phyloP scores from a whole-genome alignment of 176 grass and related monocot genomes.

The Melocanna baccifera region DNA sequence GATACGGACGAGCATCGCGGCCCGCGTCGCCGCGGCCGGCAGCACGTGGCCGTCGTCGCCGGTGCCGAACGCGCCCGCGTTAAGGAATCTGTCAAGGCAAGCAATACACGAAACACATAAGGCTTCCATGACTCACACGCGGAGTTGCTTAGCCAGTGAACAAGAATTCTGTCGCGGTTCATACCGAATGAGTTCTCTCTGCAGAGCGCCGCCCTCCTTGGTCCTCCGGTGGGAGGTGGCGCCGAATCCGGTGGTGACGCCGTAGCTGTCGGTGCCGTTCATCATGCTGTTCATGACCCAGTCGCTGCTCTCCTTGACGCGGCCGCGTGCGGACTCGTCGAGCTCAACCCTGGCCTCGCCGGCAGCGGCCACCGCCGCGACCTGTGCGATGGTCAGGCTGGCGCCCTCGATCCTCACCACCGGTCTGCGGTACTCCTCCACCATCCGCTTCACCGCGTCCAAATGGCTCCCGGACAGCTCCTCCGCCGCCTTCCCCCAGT shows the following conservation, averaged over 20 bases:
- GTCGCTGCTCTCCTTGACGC: slow-evolving; percentile 79
- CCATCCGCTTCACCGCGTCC: slow-evolving; percentile 73
- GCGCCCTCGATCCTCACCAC: slow-evolving; percentile 68
- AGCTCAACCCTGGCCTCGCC: slow-evolving; percentile 57
- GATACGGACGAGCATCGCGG: slow-evolving; percentile 87
- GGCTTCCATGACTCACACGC: not conserved
- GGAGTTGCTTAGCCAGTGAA: not conserved
- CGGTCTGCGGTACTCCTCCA: slow-evolving; percentile 56
- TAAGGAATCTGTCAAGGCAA: not conserved
- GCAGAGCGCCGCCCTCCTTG: slow-evolving; percentile 64
- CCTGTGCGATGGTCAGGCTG: slow-evolving; percentile 64
- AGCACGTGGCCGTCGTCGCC: slow-evolving; percentile 57
- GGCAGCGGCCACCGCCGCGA: slow-evolving; percentile 59
- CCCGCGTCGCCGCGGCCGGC: slow-evolving; percentile 50
- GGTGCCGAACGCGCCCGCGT: slow-evolving; percentile 60
- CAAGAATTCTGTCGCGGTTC: not conserved
- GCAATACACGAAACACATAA: not conserved
- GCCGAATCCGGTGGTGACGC: slow-evolving; percentile 85
- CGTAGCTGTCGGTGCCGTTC: slow-evolving; percentile 86
- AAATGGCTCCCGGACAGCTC: slow-evolving; percentile 56
- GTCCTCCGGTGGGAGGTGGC: slow-evolving; percentile 80
- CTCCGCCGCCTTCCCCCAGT: slow-evolving; percentile 60
- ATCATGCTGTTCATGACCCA: slow-evolving; percentile 86
- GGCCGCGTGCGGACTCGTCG: slow-evolving; percentile 53
- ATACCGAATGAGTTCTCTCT: slow-evolving; percentile 62